Evolutionary conservation across 306 rosid genomes (phyloP).

Genomic region (Prinsepia uniflora): DNA sequence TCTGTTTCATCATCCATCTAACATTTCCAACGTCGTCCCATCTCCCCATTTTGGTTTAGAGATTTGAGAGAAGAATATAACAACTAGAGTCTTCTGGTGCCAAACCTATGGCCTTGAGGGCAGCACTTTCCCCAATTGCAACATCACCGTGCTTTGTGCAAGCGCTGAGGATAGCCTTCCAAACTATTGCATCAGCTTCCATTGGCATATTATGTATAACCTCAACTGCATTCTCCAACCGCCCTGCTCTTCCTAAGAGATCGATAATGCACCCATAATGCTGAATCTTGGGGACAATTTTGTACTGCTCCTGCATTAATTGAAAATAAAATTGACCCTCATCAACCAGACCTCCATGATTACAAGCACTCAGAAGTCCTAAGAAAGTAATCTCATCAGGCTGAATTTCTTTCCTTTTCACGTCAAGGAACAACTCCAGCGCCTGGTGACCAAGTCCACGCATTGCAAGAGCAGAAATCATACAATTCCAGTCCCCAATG

Average conservation of each 20-base stretch:
- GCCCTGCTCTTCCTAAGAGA: slow-evolving; percentile 43
- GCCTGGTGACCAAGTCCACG: slow-evolving; percentile 49
- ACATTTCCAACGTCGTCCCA: slow-evolving; percentile 48
- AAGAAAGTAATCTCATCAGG: slow-evolving; percentile 52
- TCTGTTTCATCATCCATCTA: slow-evolving; percentile 40
- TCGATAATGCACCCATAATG: slow-evolving; percentile 53
- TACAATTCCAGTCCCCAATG: slow-evolving; percentile 47
- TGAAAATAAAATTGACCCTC: slow-evolving; percentile 46
- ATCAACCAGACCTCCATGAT: slow-evolving; percentile 45
- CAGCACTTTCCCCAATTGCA: slow-evolving; percentile 33
- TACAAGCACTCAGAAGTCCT: slow-evolving; percentile 51
- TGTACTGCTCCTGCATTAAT: slow-evolving; percentile 48
- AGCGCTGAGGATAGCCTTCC: slow-evolving; percentile 49
- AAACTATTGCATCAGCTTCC: slow-evolving; percentile 47
- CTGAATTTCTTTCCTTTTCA: slow-evolving; percentile 34
- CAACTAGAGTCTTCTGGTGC: slow-evolving; percentile 52
- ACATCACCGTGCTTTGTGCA: slow-evolving; percentile 38
- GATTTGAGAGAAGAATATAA: slow-evolving; percentile 52
- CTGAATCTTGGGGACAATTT: slow-evolving; percentile 42
- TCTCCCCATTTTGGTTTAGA: slow-evolving; percentile 36
- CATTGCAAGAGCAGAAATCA: slow-evolving; percentile 43
- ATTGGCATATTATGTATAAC: slow-evolving; percentile 38
- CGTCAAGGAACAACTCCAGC: slow-evolving; percentile 34
- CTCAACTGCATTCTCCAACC: slow-evolving; percentile 36
- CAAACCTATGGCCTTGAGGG: slow-evolving; percentile 36